Conservation (phyloP, 306 rosid species). For the Lathyrus tuberosus region DNA sequence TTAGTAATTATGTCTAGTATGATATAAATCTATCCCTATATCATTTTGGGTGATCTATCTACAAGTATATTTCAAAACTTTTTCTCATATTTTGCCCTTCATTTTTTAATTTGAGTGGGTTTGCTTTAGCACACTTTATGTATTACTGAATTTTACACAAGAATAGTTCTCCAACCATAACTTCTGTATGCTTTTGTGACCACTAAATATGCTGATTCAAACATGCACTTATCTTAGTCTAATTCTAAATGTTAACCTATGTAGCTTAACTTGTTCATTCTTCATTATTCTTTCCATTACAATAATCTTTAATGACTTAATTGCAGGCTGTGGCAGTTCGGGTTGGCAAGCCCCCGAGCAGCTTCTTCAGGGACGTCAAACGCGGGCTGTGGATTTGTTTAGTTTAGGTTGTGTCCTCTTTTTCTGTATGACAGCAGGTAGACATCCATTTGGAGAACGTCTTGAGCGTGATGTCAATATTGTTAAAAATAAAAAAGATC, state of each 20-base stretch:
- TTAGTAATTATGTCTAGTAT: too few species aligned
- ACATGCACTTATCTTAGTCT: slow-evolving; percentile 4
- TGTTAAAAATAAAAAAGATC: slow-evolving; percentile 64
- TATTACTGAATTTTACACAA: too few species aligned
- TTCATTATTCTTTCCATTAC: slow-evolving; percentile 10
- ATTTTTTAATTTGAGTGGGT: too few species aligned
- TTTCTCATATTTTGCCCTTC: too few species aligned
- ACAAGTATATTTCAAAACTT: too few species aligned
- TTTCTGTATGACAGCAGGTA: slow-evolving; percentile 78
- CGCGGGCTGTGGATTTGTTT: slow-evolving; percentile 84
- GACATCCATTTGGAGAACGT: slow-evolving; percentile 87
- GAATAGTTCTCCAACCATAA: neutral
- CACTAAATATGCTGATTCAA: neutral
- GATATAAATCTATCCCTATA: too few species aligned
- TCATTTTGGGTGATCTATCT: too few species aligned
- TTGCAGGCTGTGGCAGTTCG: slow-evolving; percentile 85
- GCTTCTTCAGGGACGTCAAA: slow-evolving; percentile 80
- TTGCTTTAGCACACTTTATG: too few species aligned
- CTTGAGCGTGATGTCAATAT: slow-evolving; percentile 86
- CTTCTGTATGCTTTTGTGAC: neutral
- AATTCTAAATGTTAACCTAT: slow-evolving; percentile 16
- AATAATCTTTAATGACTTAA: slow-evolving; percentile 37
- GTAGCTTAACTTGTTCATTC: neutral
- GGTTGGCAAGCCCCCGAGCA: slow-evolving; percentile 98
- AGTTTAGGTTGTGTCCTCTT: slow-evolving; percentile 88